These are phyloP conservation scores for Psilocybe mexicana DNA, from an alignment of 1,284 basidiomycete genomes.

Conservation along the genomic window DNA sequence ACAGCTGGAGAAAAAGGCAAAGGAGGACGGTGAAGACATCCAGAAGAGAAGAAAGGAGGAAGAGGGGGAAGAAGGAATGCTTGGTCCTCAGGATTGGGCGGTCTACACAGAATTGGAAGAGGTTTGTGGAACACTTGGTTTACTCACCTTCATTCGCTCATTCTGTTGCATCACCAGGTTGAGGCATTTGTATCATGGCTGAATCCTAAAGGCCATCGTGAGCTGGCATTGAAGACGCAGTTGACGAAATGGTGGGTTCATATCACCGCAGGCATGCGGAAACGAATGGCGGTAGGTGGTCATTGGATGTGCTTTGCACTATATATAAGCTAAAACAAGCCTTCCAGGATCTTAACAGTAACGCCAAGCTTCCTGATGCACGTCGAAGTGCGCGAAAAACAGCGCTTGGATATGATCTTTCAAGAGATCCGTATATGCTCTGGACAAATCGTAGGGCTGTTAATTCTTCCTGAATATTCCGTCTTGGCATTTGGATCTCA, in stretches of 20 bases:
- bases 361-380: conserved; percentile 70
- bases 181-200: conserved; percentile 87
- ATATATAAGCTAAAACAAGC: conserved; percentile 1
- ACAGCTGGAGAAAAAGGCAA: conserved; percentile 58
- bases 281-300: conserved; percentile 64
- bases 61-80: conserved; percentile 72
- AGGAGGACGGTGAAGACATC: conserved; percentile 61
- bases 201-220: conserved; percentile 88
- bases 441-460: conserved; percentile 78
- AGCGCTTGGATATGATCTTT: conserved; percentile 55
- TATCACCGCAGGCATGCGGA: conserved; percentile 80
- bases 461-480: conserved; percentile 35
- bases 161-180: conserved; percentile 49
- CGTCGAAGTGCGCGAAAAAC: conserved; percentile 75
- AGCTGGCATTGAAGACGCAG: conserved; percentile 78
- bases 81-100: conserved; percentile 84
- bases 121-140: conserved; percentile 46
- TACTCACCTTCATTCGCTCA: conserved; percentile 7
- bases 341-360: conserved; percentile 65
- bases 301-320: neutral
- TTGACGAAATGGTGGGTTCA: conserved; percentile 86
- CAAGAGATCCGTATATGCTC: conserved; percentile 78
- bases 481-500: neutral
- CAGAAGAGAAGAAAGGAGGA: conserved; percentile 66
- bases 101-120: conserved; percentile 86